Percentiles rank a stretch among this genome's conserved stretches.
These are phyloP conservation scores for Heliamphora pulchella DNA, from an alignment of 179 eudicot species.

Conservation along the genomic window DNA sequence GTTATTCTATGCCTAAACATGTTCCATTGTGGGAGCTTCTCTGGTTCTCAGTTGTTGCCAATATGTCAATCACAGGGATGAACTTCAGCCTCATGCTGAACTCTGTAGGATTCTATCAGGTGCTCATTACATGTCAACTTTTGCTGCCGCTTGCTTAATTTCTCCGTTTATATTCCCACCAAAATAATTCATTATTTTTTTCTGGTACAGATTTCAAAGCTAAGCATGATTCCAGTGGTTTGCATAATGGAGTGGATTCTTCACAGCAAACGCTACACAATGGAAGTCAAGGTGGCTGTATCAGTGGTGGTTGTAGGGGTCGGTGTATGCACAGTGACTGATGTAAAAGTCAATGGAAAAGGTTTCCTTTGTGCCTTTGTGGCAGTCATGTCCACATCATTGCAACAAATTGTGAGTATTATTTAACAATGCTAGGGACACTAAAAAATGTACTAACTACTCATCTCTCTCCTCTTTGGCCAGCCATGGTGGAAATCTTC, in stretches of 20 bases:
- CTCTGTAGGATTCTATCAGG: slow-evolving; percentile 61
- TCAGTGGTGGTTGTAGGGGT: slow-evolving; percentile 66
- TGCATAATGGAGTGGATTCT: slow-evolving; percentile 73
- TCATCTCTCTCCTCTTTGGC: too few relatives aligned
- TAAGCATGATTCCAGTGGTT: slow-evolving; percentile 79
- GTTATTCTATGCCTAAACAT: slow-evolving; percentile 58
- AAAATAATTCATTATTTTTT: slow-evolving; percentile 10
- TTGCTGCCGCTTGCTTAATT: not conserved
- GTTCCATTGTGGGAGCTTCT: slow-evolving; percentile 73
- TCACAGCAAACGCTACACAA: slow-evolving; percentile 52
- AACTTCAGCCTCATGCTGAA: slow-evolving; percentile 59
- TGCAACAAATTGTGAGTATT: slow-evolving; percentile 69
- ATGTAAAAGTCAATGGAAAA: slow-evolving; percentile 64
- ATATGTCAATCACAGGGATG: slow-evolving; percentile 59
- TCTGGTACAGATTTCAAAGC: slow-evolving; percentile 46
- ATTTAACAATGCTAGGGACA: not conserved
- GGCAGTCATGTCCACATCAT: slow-evolving; percentile 56
- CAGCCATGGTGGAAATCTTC: too few relatives aligned
- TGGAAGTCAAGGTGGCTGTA: slow-evolving; percentile 64
- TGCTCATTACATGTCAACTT: slow-evolving; percentile 7
- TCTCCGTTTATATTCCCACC: not conserved
- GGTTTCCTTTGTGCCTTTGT: slow-evolving; percentile 64
- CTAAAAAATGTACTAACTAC: too few relatives aligned
- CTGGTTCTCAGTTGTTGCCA: slow-evolving; percentile 75
- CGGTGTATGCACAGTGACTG: slow-evolving; percentile 79